phyloP scores from a whole-genome alignment of 352 stramenopile species.

The Phytopythium ostracodes region DNA sequence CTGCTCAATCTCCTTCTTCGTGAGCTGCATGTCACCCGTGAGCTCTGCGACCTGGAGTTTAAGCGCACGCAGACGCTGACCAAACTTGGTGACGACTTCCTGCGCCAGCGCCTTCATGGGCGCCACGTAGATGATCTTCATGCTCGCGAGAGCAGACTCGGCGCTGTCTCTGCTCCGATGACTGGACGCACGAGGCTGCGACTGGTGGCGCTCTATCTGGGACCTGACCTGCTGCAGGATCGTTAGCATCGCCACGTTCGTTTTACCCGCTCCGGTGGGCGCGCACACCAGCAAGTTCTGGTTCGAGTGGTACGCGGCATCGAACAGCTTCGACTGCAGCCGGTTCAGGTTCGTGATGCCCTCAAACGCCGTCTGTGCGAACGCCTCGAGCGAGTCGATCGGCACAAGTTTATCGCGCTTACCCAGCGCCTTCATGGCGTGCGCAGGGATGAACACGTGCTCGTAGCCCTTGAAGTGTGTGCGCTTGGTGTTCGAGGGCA shows the following conservation, averaged over 20 bases:
- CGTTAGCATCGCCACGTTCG: constrained; percentile 98
- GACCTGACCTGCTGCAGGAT: constrained; percentile 92
- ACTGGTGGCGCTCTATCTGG: constrained; percentile 42
- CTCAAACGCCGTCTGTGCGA: constrained; percentile 75
- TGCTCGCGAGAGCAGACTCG: constrained; percentile 33
- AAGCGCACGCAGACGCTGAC: constrained; percentile 67
- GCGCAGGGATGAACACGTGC: constrained; percentile 76
- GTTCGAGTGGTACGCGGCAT: constrained; percentile 93
- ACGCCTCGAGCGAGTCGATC: constrained; percentile 61
- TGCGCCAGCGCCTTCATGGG: constrained; percentile 98
- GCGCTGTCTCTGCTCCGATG: constrained; percentile 2
- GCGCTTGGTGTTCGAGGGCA: constrained; percentile 62
- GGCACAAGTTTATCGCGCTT: constrained; percentile 57
- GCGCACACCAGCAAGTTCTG: constrained; percentile 97
- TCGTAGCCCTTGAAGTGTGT: constrained; percentile 82
- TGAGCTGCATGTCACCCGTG: constrained; percentile 99
- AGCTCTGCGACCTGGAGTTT: constrained; percentile 89
- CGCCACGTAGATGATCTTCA: constrained; percentile 97
- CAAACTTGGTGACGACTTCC: constrained; percentile 99
- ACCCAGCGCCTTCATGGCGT: constrained; percentile 52
- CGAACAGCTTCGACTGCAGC: constrained; percentile 97
- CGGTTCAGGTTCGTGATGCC: constrained; percentile 92
- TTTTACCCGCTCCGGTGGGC: constrained; percentile 95
- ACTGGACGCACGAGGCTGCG: constrained; percentile 11
- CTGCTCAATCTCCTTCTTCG: constrained; percentile 92